Evolutionary conservation across 2,329 filamentous ascomycete species (phyloP), one percentile per base, ranked within the genome.

Genomic region (Sporothrix luriei): DNA sequence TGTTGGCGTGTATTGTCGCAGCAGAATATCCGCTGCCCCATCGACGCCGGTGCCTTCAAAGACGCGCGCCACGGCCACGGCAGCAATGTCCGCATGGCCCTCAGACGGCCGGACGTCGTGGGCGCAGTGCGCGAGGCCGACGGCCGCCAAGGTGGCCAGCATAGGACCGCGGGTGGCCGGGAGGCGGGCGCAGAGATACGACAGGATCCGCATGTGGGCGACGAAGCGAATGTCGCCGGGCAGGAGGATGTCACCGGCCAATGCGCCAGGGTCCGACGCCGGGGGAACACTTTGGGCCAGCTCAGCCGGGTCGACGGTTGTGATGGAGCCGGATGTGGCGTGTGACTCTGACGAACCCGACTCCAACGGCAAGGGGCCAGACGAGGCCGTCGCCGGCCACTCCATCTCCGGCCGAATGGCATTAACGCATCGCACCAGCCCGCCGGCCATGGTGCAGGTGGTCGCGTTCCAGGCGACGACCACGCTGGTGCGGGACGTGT

Each of bases 51-150:
- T 72, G 11, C 66, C 64, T 54, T 71, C 69, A 19, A 74, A 59
- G 6, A 72, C 68, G n/a, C 69, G 64, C 2, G 61, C 65, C 1
- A 73, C 73, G 0, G 72, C 71, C 3, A 72, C 70, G n/a, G 67
- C 65, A 2, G 73, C 73, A 21, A 74, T 72, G 21, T 72, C 70
- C 7, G 68, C 61, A 11, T 73, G 66, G 3, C 73, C 73, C 3
- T 74, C 73, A 16, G 69, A 66, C 1, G 73, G 73, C 9, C 73
- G 71, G 19, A 74, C 73, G 26, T 74, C 73, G 61, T 74, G 73
- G 2, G 70, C 70, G 43, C 73, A 74, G 70, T 74, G 73, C 1
- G 68, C 73, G 9, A 74, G 55, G 1, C 73, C 73, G 24, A 74
- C 71, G 11, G 73, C 72, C 0, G 73, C 73, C 46, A 74, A 62